Evolutionary conservation across 768 basidiomycete genomes (phyloP).

Genomic region (Mycena galericulata): DNA sequence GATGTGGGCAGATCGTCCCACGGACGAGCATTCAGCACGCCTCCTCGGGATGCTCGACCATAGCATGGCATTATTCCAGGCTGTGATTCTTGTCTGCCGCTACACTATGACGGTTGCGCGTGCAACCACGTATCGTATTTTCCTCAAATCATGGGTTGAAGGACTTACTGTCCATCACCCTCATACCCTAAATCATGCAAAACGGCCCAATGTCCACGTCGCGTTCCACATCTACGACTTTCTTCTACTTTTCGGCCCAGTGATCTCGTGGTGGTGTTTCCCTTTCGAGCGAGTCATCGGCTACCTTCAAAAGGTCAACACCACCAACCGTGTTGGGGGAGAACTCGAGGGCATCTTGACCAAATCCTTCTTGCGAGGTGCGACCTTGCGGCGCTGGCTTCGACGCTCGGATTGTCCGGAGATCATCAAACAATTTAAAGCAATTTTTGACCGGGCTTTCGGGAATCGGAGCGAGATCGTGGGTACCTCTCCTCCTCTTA

Average conservation of each 20-base stretch:
- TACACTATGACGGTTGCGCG: conserved; percentile 33
- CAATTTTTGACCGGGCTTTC: conserved; percentile 26
- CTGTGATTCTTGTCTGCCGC: conserved; percentile 38
- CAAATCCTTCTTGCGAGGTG: conserved; percentile 26
- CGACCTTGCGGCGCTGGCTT: conserved; percentile 22
- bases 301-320: conserved; percentile 46
- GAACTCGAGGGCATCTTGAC: conserved; percentile 29
- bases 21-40: conserved; percentile 18
- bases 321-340: conserved; percentile 45
- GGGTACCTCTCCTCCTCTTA: conserved; percentile 21
- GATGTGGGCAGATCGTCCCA: conserved; percentile 34
- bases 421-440: conserved; percentile 32
- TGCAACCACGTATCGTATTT: conserved; percentile 27
- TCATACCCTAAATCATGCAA: conserved; percentile 31
- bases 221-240: conserved; percentile 51
- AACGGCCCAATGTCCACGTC: conserved; percentile 43
- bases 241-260: conserved; percentile 50
- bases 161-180: conserved; percentile 41
- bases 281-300: conserved; percentile 54
- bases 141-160: conserved; percentile 41
- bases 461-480: conserved; percentile 11
- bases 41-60: conserved; percentile 40
- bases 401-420: conserved; percentile 27
- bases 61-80: conserved; percentile 44
- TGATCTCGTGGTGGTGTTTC: conserved; percentile 54